Base-by-base conservation (phyloP, 768 basidiomycete species). In the Mycena indigotica region DNA sequence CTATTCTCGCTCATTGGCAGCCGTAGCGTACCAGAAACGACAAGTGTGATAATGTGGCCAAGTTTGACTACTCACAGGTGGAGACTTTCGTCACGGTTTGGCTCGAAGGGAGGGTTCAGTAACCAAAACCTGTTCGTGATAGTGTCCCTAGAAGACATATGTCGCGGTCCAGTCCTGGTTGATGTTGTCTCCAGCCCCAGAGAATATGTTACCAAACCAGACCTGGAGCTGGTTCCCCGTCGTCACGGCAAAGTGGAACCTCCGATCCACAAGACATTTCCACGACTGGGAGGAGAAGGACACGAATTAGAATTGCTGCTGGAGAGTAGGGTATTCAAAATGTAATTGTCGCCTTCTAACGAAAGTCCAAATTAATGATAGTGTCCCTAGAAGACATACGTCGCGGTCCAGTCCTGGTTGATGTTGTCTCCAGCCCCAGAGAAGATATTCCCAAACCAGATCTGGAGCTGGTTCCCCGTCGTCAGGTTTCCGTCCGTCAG, bases 121-220 rank as follows among this genome's bases (percentile, higher is more conserved):
- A n/a, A n/a, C n/a, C n/a, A n/a, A n/a, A n/a, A n/a, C n/a, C n/a
- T n/a, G n/a, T n/a, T n/a, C n/a, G n/a, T n/a, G n/a, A 44, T 44
- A 44, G 23, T 44, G 8, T 5, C 5, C 41, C 23, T 21, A 44
- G 21, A 15, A 44, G 5, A 23, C 41, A 23, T 16, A 44, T 6
- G 41, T 44, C 41, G 15, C 41, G 41, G 23, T 16, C 46, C 46
- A 48, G n/a, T 48, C 46, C 46, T 48, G 46, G 46, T 48, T 48
- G 21, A 28, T 48, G 25, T 48, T 28, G 46, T 48, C 46, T 24
- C 24, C 24, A 13, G 5, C 24, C 6, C 46, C 46, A 6, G 25
- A 8, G 25, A 48, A 48, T 5, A 48, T n/a, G 46, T 48, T 48
- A 10, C 46, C 46, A 26, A 48, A 48, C 46, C 46, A 48, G 46